Evolutionary conservation across 2,329 filamentous ascomycete species (phyloP).

Genomic region (Pseudogymnoascus sp.): DNA sequence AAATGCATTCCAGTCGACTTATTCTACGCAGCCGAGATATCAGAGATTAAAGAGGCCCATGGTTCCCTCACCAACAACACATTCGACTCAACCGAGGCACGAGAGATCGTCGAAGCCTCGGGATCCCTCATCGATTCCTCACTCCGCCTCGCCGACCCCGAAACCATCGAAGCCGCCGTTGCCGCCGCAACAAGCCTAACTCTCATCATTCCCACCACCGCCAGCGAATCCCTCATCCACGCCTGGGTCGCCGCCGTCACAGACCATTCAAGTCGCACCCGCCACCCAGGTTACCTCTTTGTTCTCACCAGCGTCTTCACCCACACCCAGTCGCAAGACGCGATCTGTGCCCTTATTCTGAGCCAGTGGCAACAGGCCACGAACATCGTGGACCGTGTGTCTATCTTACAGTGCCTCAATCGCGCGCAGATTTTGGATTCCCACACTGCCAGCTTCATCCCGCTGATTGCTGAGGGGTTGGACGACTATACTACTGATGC

Average conservation of each 20-base stretch:
- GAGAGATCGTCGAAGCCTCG: neutral
- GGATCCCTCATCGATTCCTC: constrained; percentile 25
- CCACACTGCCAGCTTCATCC: constrained; percentile 13
- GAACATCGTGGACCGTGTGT: constrained; percentile 43
- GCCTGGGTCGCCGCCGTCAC: constrained; percentile 40
- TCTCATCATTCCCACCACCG: constrained; percentile 32
- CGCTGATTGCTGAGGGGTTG: constrained; percentile 46
- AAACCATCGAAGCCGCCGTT: constrained; percentile 41
- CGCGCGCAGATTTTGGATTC: constrained; percentile 32
- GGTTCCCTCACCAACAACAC: neutral
- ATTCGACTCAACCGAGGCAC: neutral
- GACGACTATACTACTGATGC: constrained; percentile 89
- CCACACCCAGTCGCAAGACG: constrained; percentile 1
- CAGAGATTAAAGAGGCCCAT: neutral
- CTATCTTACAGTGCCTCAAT: constrained; percentile 47
- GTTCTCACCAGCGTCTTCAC: constrained; percentile 31
- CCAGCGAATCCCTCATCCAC: constrained; percentile 33
- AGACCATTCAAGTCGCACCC: constrained; percentile 22
- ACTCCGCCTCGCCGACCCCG: constrained; percentile 42
- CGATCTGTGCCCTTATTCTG: constrained; percentile 36
- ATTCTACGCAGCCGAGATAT: neutral
- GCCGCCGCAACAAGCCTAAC: constrained; percentile 43
- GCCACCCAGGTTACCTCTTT: constrained; percentile 35
- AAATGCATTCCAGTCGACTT: neutral
- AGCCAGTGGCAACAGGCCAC: constrained; percentile 44